Evolutionary conservation across 805 yeast species (phyloP), one percentile per base, ranked within the genome.

Genomic region (Starmerella sp.): DNA sequence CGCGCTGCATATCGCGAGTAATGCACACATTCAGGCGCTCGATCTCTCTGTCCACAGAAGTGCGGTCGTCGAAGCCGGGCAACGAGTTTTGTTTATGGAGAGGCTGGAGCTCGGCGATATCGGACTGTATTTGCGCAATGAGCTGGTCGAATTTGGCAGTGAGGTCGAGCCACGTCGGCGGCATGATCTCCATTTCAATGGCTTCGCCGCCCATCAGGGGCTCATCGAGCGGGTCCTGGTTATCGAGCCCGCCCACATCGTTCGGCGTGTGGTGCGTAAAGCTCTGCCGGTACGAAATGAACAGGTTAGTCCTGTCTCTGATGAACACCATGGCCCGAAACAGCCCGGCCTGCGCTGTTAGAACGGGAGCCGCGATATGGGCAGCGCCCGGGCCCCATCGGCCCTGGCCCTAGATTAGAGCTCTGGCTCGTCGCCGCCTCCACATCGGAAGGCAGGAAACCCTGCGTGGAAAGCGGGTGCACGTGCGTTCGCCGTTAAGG

Each of bases 271-370:
- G 79, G 61, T 89, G 89, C 0, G 95, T 95, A 55, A 83, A 84
- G 10, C 97, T 89, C 57, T 93, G 80, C 59, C 98, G 80, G 66
- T 86, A 91, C 47, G 97, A 88, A 28, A 89, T 73, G 69, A 77
- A 91, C 60, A 91, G 76, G 66, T 90, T 91, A n/a, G 98, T 93
- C 67, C 97, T 76, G 71, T 93, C 97, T 67, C 97, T 77, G 65
- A 85, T 86, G 96, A 91, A 59, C 47, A 51, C 55, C 61, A 58
- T 88, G 53, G 14, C 34, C 30, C 43, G 29, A n/a, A 39, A 7
- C 34, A 43, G 46, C 34, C 15, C 46, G 8, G 14, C 34, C 34
- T 17, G 35, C 15, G 15, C 41, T 13, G 41, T 39, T 13, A 32
- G 35, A 34, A 41, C 30, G 28, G 3, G 31, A 14, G 38, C 50